phyloP scores from a whole-genome alignment of 176 grass and related monocot species.

The Poa annua region DNA sequence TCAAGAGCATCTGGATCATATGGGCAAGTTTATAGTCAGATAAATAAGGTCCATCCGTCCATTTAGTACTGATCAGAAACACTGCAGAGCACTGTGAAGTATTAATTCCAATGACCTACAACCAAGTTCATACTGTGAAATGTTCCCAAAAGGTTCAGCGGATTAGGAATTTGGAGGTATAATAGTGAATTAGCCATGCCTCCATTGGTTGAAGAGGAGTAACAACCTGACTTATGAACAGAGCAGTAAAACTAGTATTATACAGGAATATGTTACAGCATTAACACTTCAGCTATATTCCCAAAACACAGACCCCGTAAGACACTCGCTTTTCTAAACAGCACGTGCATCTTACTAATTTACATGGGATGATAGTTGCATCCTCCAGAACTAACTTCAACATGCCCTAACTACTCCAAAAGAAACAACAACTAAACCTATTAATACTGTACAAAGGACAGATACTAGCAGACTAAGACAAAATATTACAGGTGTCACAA shows the following conservation, averaged over 20 bases:
- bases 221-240: neutral
- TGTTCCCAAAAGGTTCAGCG: neutral
- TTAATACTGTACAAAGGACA: neutral
- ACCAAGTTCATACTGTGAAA: neutral
- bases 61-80: constrained; percentile 13
- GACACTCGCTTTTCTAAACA: constrained; percentile 4
- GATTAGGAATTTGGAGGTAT: neutral
- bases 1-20: constrained; percentile 43
- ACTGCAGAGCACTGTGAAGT: neutral
- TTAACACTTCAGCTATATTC: neutral
- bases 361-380: neutral
- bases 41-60: neutral
- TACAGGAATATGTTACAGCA: constrained; percentile 4
- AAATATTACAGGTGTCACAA: constrained; percentile 7
- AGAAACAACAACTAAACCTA: constrained; percentile 14
- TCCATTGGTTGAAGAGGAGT: neutral
- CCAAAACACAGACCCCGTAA: neutral
- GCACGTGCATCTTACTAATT: neutral
- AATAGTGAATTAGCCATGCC: neutral
- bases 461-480: neutral
- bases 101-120: neutral
- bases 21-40: neutral
- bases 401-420: constrained; percentile 24
- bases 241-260: neutral
- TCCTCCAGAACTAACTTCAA: neutral